phyloP scores from a whole-genome alignment of 352 stramenopile species.

The Phytophthora pinifolia region DNA sequence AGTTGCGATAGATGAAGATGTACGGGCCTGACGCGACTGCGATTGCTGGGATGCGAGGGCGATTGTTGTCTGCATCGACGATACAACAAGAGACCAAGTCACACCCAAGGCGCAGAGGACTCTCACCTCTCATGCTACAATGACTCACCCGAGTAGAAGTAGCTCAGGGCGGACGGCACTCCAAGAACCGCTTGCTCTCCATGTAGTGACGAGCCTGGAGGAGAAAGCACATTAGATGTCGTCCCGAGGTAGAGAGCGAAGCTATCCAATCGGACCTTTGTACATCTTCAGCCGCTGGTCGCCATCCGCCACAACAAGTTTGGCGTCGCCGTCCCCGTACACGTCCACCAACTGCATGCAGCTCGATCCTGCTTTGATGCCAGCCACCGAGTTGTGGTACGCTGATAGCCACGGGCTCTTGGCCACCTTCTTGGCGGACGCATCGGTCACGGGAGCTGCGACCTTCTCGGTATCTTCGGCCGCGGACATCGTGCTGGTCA shows the following conservation, averaged over 20 bases:
- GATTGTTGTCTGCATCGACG: constrained; percentile 43
- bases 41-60: constrained; percentile 77
- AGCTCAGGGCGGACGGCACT: constrained; percentile 64
- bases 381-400: constrained; percentile 90
- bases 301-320: constrained; percentile 78
- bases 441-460: constrained; percentile 2
- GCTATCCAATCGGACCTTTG: too few species aligned
- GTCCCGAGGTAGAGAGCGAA: too few species aligned
- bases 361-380: constrained; percentile 80
- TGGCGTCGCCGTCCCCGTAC: constrained; percentile 82
- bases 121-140: too few species aligned
- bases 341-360: constrained; percentile 81
- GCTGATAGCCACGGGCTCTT: constrained; percentile 83
- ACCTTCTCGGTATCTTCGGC: constrained; percentile 31
- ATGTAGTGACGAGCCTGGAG: constrained; percentile 64
- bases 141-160: constrained; percentile 68
- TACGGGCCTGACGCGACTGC: constrained; percentile 84
- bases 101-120: background rate
- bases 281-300: constrained; percentile 88
- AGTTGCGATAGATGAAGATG: constrained; percentile 92
- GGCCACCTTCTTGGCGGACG: constrained; percentile 22
- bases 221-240: background rate
- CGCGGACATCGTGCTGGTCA: constrained; percentile 8
- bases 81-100: background rate
- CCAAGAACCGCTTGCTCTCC: constrained; percentile 82